Evolutionary conservation across 2,329 filamentous ascomycete species (phyloP), one percentile per base, ranked within the genome.

Genomic region (Diatrype stigma): DNA sequence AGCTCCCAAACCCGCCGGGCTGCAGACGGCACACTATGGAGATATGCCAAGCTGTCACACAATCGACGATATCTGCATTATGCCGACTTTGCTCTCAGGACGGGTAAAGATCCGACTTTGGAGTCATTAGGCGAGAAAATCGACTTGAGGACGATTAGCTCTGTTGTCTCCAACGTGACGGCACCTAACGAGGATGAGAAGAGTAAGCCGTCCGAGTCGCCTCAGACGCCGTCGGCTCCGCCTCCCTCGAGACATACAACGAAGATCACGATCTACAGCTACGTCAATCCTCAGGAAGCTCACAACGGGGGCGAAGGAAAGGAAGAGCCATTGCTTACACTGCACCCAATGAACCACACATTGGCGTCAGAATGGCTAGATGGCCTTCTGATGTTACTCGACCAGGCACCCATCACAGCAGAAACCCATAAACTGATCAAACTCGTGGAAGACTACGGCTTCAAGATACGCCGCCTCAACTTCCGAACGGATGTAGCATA

Each of bases 331-430:
- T 80, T 97, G 21, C 76, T 99, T 49, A 89, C 86, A n/a, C 78
- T 99, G 48, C 85, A 90, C 67, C 92, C 93, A 6, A 75, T 84
- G 52, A 89, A 84, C 52, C 87, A 94, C 65, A 89, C 84, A 57
- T 74, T 94, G 45, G 94, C 94, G 10, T 95, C 91, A 1, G 94
- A 99, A 71, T 99, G 94, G 94, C 79, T 99, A 5, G 94, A 99
- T 67, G 94, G 94, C 1, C 73, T 99, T 57, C 78, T 97, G 51
- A 96, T 99, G 91, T 77, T 99, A 49, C 79, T 99, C 22, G 91
- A 95, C 65, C 94, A 99, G 70, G 84, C 92, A 52, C 94, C 94
- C 19, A 96, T 99, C 66, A 99, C 94, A n/a, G 84, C 91, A 2
- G 93, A 97, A 72, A 97, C 94, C 34, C 93, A 87, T 66, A 95